Conservation (phyloP, 805 yeast species). For the Candida manassasensis region DNA sequence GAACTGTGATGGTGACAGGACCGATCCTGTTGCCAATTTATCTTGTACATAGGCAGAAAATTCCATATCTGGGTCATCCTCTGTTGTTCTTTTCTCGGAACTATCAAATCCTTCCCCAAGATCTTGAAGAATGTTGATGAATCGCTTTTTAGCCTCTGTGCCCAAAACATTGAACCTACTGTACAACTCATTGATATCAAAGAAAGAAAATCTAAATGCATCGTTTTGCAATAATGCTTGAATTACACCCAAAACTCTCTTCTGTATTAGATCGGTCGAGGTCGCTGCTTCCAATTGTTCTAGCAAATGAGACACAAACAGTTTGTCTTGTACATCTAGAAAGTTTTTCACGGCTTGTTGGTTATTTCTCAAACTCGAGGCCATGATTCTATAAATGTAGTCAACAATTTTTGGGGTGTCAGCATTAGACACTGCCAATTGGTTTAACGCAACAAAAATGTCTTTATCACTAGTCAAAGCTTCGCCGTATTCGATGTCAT, state of each 20-base stretch:
- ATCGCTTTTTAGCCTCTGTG: conserved; percentile 30
- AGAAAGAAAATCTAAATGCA: conserved; percentile 25
- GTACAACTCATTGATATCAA: conserved; percentile 7
- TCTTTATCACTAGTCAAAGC: conserved; percentile 36
- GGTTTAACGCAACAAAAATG: conserved; percentile 27
- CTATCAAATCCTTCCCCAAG: conserved; percentile 15
- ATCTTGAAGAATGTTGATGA: conserved; percentile 46
- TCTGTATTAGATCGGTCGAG: conserved; percentile 32
- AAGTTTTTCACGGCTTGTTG: conserved; percentile 49
- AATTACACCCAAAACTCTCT: conserved; percentile 49
- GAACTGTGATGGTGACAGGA: conserved; percentile 26
- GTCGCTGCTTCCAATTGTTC: conserved; percentile 13
- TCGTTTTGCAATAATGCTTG: conserved; percentile 40
- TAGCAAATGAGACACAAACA: conserved; percentile 18
- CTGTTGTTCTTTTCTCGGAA: conserved; percentile 10
- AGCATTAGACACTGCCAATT: conserved; percentile 12
- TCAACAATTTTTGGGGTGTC: conserved; percentile 37
- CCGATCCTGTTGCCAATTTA: conserved; percentile 20
- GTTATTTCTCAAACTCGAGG: conserved; percentile 71
- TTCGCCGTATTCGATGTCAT: conserved; percentile 60
- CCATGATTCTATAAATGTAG: conserved; percentile 53
- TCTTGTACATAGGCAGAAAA: conserved; percentile 36
- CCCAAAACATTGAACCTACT: conserved; percentile 13
- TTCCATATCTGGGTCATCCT: conserved; percentile 19
- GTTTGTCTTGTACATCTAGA: conserved; percentile 15